A percentile compares a stretch with the other conserved stretches of the same genome.
Conservation (phyloP, 2,329 filamentous ascomycete genomes). For the Samsoniella hepiali region DNA sequence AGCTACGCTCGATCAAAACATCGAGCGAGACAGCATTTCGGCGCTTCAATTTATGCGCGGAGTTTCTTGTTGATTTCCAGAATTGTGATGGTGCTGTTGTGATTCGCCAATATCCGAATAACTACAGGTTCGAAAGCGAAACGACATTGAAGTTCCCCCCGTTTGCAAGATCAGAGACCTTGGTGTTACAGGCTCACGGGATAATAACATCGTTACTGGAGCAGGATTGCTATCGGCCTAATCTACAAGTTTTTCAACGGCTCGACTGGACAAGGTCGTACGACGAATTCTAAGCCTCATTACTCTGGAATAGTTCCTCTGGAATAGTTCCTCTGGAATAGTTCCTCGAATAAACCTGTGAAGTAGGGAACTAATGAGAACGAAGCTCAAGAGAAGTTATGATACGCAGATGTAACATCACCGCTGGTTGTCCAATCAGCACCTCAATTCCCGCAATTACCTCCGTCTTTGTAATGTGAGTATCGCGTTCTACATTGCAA, state of each 20-base stretch:
- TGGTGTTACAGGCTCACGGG: background rate
- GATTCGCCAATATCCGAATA: background rate
- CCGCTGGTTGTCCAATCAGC: too few relatives aligned
- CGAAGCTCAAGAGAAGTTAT: too few relatives aligned
- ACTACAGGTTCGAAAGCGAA: background rate
- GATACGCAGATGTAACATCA: too few relatives aligned
- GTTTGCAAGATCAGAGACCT: background rate
- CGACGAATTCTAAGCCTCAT: background rate
- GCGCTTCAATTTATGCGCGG: constrained; percentile 17
- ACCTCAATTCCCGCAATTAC: too few relatives aligned
- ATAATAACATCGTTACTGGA: too few relatives aligned
- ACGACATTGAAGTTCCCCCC: background rate
- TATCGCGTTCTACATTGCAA: too few relatives aligned
- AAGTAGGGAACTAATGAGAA: too few relatives aligned
- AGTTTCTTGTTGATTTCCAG: background rate
- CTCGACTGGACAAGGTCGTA: background rate
- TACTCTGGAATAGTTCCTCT: too few relatives aligned
- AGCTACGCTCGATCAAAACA: constrained; percentile 4
- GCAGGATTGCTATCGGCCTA: background rate
- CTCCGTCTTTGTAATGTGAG: too few relatives aligned
- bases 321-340: too few relatives aligned
- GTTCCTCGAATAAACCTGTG: too few relatives aligned
- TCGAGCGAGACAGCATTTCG: constrained; percentile 14
- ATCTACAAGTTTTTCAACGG: background rate
- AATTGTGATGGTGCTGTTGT: background rate